A percentile compares a stretch with the other conserved stretches of the same genome.
Conservation (phyloP, 441 rosid genomes). For the Erodium trifolium region DNA sequence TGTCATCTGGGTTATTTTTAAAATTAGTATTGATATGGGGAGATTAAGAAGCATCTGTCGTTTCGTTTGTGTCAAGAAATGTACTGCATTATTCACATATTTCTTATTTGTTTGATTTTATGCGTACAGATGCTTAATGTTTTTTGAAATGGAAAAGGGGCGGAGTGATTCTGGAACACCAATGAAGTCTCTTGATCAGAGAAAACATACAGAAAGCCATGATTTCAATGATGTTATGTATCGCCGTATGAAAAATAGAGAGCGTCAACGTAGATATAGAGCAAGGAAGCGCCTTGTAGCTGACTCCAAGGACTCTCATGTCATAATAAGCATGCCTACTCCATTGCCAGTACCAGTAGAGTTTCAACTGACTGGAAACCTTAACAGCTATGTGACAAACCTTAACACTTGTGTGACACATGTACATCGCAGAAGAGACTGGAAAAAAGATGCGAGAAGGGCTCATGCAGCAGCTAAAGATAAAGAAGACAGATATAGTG, state of each 20-base stretch:
- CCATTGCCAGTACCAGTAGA: slow-evolving; percentile 10
- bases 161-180: neutral
- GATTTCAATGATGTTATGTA: slow-evolving; percentile 25
- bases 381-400: neutral
- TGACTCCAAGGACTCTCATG: slow-evolving; percentile 26
- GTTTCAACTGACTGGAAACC: slow-evolving; percentile 16
- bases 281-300: slow-evolving; percentile 57
- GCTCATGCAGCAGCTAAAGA: slow-evolving; percentile 21
- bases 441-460: slow-evolving; percentile 62
- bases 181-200: slow-evolving; percentile 20
- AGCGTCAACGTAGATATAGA: slow-evolving; percentile 69
- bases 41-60: too few species aligned
- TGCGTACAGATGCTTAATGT: neutral
- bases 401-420: slow-evolving; percentile 23
- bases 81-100: too few species aligned
- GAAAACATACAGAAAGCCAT: slow-evolving; percentile 22
- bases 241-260: slow-evolving; percentile 66
- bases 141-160: neutral
- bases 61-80: too few species aligned
- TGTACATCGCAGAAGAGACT: slow-evolving; percentile 43
- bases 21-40: too few species aligned
- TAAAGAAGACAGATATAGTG: slow-evolving; percentile 22
- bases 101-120: too few species aligned
- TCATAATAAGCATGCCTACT: slow-evolving; percentile 15
- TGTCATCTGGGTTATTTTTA: too few species aligned